phyloP scores from a whole-genome alignment of 129 eudicot genomes.

The Mikania micrantha region DNA sequence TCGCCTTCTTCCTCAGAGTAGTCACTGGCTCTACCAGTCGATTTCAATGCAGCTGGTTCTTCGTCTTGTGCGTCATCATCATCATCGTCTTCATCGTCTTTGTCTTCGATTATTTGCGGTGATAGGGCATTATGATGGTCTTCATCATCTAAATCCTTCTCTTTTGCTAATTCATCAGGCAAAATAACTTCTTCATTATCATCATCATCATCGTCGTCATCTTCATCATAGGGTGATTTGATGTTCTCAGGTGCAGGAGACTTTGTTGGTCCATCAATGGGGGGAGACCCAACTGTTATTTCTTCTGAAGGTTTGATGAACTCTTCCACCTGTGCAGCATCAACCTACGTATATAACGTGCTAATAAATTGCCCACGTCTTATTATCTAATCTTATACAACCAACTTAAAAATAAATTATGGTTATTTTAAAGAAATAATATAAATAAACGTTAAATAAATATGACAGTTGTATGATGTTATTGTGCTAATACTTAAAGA shows the following conservation, averaged over 20 bases:
- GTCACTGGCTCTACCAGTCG: conserved; percentile 12
- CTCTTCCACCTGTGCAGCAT: conserved; percentile 27
- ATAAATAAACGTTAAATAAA: background rate
- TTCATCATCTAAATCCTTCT: conserved; percentile 13
- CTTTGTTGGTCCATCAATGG: conserved; percentile 20
- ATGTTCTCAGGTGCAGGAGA: conserved; percentile 17
- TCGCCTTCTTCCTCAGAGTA: conserved; percentile 26
- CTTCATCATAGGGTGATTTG: conserved; percentile 26
- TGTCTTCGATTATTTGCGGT: conserved; percentile 26
- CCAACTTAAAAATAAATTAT: too few relatives aligned
- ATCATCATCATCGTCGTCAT: background rate
- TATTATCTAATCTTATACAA: too few relatives aligned
- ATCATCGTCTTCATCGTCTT: conserved; percentile 19
- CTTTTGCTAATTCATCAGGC: conserved; percentile 23
- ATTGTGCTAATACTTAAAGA: background rate
- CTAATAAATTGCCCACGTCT: too few relatives aligned
- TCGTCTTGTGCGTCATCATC: conserved; percentile 12
- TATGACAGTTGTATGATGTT: background rate
- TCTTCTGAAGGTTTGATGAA: conserved; percentile 21
- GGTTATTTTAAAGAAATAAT: too few relatives aligned
- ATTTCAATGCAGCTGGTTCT: conserved; percentile 5
- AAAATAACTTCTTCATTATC: conserved; percentile 16
- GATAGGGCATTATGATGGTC: conserved; percentile 4
- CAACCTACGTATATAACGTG: conserved; percentile 14
- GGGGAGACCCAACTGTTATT: conserved; percentile 18